Evolutionary conservation across 2,329 filamentous ascomycete species (phyloP).

Genomic region (Pseudogymnoascus sp.): DNA sequence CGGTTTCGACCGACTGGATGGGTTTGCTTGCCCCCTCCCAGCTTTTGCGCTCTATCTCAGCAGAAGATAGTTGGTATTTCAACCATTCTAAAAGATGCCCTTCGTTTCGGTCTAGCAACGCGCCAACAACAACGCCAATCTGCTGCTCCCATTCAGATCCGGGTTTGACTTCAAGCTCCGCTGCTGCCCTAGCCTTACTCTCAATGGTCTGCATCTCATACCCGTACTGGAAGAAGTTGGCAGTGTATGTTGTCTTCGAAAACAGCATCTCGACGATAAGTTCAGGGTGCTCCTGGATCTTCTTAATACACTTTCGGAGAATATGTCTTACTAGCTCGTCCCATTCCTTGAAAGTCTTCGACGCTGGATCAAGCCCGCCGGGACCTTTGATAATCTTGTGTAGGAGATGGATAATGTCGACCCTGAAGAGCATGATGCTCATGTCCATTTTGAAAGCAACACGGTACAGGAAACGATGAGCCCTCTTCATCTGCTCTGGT

Average conservation of each 20-base stretch:
- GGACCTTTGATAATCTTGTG: slow-evolving; percentile 89
- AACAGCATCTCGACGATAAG: slow-evolving; percentile 89
- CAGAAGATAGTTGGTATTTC: slow-evolving; percentile 59
- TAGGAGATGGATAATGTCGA: slow-evolving; percentile 83
- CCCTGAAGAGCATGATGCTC: slow-evolving; percentile 76
- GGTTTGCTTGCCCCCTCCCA: slow-evolving; percentile 69
- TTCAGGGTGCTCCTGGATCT: slow-evolving; percentile 76
- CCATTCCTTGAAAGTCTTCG: slow-evolving; percentile 75
- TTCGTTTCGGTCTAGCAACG: slow-evolving; percentile 72
- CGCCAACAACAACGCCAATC: slow-evolving; percentile 70
- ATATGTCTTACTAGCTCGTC: slow-evolving; percentile 81
- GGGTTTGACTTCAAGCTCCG: slow-evolving; percentile 75
- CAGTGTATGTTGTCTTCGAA: slow-evolving; percentile 76
- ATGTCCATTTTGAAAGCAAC: slow-evolving; percentile 93
- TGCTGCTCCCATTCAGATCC: slow-evolving; percentile 56
- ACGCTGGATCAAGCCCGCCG: slow-evolving; percentile 60
- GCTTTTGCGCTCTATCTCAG: slow-evolving; percentile 62
- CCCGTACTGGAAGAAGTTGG: slow-evolving; percentile 84
- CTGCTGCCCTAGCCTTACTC: slow-evolving; percentile 59
- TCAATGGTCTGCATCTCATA: slow-evolving; percentile 69
- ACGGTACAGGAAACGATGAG: slow-evolving; percentile 89
- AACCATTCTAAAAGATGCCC: slow-evolving; percentile 73
- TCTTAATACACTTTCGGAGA: slow-evolving; percentile 71
- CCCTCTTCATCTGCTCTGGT: slow-evolving; percentile 74
- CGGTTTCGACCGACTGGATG: slow-evolving; percentile 38